A percentile compares a stretch with the other conserved stretches of the same genome.
Conservation (phyloP, 371 early-diverging fungal species). For the Smittium mucronatum region DNA sequence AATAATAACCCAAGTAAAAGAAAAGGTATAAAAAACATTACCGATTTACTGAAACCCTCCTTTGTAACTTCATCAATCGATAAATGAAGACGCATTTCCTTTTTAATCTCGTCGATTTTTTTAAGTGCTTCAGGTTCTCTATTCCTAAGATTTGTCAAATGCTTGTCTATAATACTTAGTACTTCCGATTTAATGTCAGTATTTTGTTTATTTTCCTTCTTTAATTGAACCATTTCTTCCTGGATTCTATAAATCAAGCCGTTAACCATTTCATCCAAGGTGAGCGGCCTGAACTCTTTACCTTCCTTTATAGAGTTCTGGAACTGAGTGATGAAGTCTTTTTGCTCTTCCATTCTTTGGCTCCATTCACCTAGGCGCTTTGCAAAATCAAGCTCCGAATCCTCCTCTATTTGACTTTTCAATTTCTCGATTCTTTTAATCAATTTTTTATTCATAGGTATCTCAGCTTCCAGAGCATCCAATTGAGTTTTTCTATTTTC, state of each 20-base stretch:
- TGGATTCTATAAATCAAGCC: conserved; percentile 30
- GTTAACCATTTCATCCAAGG: conserved; percentile 30
- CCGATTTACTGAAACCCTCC: conserved; percentile 53
- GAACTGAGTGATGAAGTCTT: conserved; percentile 15
- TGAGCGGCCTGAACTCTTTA: conserved; percentile 15
- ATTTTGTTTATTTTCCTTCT: conserved; percentile 18
- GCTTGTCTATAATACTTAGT: conserved; percentile 18
- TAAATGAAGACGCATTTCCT: conserved; percentile 53
- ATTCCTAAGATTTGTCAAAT: conserved; percentile 18
- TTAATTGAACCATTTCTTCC: conserved; percentile 27
- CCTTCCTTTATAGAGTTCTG: conserved; percentile 16
- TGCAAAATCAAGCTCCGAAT: conserved; percentile 14
- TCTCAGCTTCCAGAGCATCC: conserved; percentile 43
- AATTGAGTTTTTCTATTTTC: conserved; percentile 66
- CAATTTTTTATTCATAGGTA: conserved; percentile 42
- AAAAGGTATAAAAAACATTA: background rate
- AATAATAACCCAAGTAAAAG: background rate
- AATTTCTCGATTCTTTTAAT: conserved; percentile 32
- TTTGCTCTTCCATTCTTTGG: conserved; percentile 16
- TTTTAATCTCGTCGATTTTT: conserved; percentile 43
- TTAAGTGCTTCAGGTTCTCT: conserved; percentile 27
- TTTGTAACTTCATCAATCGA: conserved; percentile 65
- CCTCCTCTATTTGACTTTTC: conserved; percentile 15
- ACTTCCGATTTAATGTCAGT: conserved; percentile 9
- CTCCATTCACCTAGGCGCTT: conserved; percentile 18